These are phyloP conservation scores for Blastobotrys malaysiensis DNA, from an alignment of 1,139 yeast genomes.

Conservation along the genomic window DNA sequence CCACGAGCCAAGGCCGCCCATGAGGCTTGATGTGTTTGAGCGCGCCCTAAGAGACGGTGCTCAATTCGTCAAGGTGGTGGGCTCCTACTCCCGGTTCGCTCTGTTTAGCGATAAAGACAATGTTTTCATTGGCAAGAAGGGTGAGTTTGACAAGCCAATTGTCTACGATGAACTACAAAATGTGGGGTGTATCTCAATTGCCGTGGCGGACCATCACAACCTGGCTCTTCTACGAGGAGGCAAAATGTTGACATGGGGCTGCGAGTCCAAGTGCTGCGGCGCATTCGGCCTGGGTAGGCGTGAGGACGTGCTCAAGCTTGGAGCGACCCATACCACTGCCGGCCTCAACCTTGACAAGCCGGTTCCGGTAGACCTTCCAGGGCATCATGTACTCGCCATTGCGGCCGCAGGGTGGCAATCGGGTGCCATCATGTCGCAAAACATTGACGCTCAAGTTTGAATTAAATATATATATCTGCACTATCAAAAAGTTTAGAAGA, in stretches of 20 bases:
- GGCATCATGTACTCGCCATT: conserved; percentile 46
- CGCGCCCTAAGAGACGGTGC: conserved; percentile 9
- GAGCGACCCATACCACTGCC: conserved; percentile 33
- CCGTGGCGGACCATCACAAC: conserved; percentile 70
- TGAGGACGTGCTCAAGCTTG: conserved; percentile 28
- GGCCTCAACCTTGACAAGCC: conserved; percentile 46
- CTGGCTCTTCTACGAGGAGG: conserved; percentile 61
- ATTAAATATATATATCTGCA: neutral
- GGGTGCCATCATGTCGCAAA: conserved; percentile 45
- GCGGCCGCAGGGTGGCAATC: conserved; percentile 85
- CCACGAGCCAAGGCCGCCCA: conserved; percentile 7
- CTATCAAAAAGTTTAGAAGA: conserved; percentile 2
- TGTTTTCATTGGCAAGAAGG: conserved; percentile 41
- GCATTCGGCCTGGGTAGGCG: conserved; percentile 60
- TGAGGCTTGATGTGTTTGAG: conserved; percentile 12
- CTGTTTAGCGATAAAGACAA: conserved; percentile 49
- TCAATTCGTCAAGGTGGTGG: conserved; percentile 37
- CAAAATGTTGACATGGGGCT: conserved; percentile 62
- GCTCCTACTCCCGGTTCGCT: conserved; percentile 48
- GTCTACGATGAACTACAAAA: conserved; percentile 46
- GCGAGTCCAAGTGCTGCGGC: conserved; percentile 59
- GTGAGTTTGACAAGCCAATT: conserved; percentile 22
- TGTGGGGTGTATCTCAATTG: conserved; percentile 48
- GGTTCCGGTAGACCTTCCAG: conserved; percentile 36
- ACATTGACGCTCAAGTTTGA: neutral